Evolutionary conservation across 805 yeast species (phyloP), one percentile per base, ranked within the genome.

Genomic region (Sugiyamaella chiloensis): DNA sequence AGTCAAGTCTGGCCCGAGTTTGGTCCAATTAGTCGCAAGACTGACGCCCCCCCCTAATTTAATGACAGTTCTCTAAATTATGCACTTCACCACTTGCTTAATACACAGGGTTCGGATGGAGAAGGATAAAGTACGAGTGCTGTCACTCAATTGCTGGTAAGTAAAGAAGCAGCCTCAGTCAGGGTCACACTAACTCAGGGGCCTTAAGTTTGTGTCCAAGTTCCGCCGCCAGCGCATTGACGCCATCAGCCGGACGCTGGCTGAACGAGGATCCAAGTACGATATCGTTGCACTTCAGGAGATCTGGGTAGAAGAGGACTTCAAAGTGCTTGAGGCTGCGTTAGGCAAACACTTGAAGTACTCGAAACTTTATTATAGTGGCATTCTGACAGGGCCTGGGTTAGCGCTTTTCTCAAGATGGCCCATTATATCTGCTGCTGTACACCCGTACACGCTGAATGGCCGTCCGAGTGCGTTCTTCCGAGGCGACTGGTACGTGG

Each of bases 401-500:
- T 71, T 93, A 35, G 95, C 88, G 1, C 72, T 93, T 5, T 64
- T 93, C 40, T 87, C 96, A 12, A 81, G 85, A 54, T 77, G 85
- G 52, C 96, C 97, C 2, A 88, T 93, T 30, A 83, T 75, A 42
- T 78, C 81, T 12, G 80, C 96, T 0, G 86, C 85, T 60, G 65
- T 93, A 40, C 85, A 86, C 61, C 70, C 95, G 17, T 93, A 87
- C 61, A 95, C 97, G 0, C 78, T 93, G 52, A 93, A 91, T 64
- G 99, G 99, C 1, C 72, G 96, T 44, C 96, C 98, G 1, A 80
- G 88, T 35, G 99, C 99, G 0, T 83, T 93, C 54, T 84, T 79
- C 70, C 71, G 98, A 50, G 99, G 99, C 30, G 99, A 93, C 64
- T 93, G 97, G 96, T 87, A 79, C 56, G 99, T 93, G 19, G 99